phyloP scores from a whole-genome alignment of 768 basidiomycete genomes.

The Pulveroboletus ravenelii region DNA sequence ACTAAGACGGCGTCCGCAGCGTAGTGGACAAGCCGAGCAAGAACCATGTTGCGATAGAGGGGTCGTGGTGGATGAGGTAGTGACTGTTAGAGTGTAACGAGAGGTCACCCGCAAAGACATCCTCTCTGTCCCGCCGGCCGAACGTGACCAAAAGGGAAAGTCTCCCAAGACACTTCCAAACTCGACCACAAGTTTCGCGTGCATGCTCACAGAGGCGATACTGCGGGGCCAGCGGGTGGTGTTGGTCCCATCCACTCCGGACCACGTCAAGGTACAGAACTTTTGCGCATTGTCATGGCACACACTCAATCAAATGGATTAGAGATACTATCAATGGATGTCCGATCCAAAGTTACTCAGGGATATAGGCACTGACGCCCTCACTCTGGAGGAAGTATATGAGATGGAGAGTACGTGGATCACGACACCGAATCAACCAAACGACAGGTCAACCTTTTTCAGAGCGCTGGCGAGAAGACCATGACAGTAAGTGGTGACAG shows the following conservation, averaged over 20 bases:
- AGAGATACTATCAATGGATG: constrained; percentile 94
- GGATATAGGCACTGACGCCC: constrained; percentile 80
- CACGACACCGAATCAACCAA: background rate
- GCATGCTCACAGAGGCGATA: constrained; percentile 31
- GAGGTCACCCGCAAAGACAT: background rate
- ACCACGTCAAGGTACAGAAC: constrained; percentile 37
- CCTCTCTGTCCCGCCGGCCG: background rate
- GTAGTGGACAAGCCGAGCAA: constrained; percentile 76
- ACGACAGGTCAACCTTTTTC: background rate
- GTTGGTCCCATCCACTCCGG: constrained; percentile 74
- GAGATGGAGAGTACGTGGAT: constrained; percentile 75
- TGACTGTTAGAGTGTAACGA: background rate
- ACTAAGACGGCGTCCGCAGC: constrained; percentile 79
- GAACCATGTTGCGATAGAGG: constrained; percentile 41
- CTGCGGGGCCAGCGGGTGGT: constrained; percentile 65
- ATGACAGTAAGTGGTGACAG: constrained; percentile 54
- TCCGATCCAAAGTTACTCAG: constrained; percentile 61
- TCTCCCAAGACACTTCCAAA: constrained; percentile 7
- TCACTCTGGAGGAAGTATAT: constrained; percentile 76
- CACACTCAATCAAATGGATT: background rate
- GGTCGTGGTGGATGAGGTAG: too few relatives aligned
- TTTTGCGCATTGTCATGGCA: background rate
- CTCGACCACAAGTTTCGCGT: background rate
- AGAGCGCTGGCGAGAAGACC: constrained; percentile 85
- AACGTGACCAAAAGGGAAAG: constrained; percentile 14